These are phyloP conservation scores for Ceratocystiopsis brevicomis DNA, from an alignment of 2,329 filamentous ascomycete genomes.

Conservation along the genomic window DNA sequence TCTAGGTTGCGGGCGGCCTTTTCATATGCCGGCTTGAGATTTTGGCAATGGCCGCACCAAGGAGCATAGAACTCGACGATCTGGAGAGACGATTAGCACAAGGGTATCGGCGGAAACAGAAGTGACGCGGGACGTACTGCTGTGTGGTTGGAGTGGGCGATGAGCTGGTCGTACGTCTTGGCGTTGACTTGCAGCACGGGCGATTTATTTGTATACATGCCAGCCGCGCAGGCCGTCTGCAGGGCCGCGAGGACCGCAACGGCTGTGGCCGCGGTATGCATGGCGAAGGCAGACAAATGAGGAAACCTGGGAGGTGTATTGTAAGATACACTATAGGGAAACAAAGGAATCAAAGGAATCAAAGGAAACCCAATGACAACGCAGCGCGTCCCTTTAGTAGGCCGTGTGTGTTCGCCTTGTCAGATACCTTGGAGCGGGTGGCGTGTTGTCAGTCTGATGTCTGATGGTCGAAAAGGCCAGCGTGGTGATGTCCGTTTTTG, in stretches of 20 bases:
- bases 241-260: conserved; percentile 45
- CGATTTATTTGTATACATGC: conserved; percentile 71
- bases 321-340: no score
- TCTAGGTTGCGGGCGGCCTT: conserved; percentile 76
- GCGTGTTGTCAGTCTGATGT: no score
- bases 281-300: background rate
- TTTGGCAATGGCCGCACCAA: conserved; percentile 96
- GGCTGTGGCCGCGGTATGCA: conserved; percentile 20
- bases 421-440: no score
- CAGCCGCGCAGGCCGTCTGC: conserved; percentile 45
- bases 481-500: conserved; percentile 17
- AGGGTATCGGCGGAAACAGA: background rate
- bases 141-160: conserved; percentile 78
- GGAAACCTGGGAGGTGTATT: no score
- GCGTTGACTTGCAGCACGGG: conserved; percentile 67
- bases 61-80: conserved; percentile 82
- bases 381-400: no score
- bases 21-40: conserved; percentile 86
- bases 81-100: conserved; percentile 15
- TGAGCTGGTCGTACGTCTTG: conserved; percentile 63
- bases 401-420: no score
- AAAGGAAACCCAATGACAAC: no score
- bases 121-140: conserved; percentile 41
- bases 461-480: conserved; percentile 22
- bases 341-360: no score